Evolutionary conservation across 1,284 basidiomycete species (phyloP).

Genomic region (Rhodotorula glutinis): DNA sequence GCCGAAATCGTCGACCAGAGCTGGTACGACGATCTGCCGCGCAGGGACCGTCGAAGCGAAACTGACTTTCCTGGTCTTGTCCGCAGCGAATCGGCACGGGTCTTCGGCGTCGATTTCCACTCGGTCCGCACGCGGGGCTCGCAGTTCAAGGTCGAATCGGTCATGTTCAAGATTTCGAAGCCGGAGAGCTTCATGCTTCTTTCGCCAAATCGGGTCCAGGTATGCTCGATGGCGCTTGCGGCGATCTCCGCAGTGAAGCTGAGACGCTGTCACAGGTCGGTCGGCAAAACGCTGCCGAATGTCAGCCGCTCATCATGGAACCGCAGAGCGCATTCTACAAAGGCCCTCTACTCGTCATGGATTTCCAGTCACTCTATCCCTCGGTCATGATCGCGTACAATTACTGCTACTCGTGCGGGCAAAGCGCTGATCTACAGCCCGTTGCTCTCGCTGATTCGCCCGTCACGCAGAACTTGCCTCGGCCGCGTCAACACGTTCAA

Average conservation of each 20-base stretch:
- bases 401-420: constrained; percentile 65
- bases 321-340: constrained; percentile 89
- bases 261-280: constrained; percentile 63
- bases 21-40: constrained; percentile 60
- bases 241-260: background rate
- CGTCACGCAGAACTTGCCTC: constrained; percentile 74
- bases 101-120: constrained; percentile 95
- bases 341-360: constrained; percentile 84
- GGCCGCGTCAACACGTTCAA: constrained; percentile 80
- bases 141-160: constrained; percentile 97
- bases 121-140: constrained; percentile 92
- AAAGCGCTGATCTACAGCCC: too few relatives aligned
- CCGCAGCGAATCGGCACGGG: constrained; percentile 84
- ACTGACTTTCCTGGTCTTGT: background rate
- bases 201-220: constrained; percentile 79
- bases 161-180: constrained; percentile 97
- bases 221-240: constrained; percentile 45
- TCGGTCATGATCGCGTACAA: constrained; percentile 99
- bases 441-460: constrained; percentile 20
- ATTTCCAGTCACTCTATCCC: constrained; percentile 95
- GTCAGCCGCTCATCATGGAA: constrained; percentile 90
- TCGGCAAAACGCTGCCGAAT: constrained; percentile 94
- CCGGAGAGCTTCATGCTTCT: constrained; percentile 86
- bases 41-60: background rate
- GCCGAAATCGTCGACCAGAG: constrained; percentile 81